Evolutionary conservation across 192 early-diverging fungal genomes (phyloP), one percentile per base, ranked within the genome.

Genomic region (Backusella mclennaniae): DNA sequence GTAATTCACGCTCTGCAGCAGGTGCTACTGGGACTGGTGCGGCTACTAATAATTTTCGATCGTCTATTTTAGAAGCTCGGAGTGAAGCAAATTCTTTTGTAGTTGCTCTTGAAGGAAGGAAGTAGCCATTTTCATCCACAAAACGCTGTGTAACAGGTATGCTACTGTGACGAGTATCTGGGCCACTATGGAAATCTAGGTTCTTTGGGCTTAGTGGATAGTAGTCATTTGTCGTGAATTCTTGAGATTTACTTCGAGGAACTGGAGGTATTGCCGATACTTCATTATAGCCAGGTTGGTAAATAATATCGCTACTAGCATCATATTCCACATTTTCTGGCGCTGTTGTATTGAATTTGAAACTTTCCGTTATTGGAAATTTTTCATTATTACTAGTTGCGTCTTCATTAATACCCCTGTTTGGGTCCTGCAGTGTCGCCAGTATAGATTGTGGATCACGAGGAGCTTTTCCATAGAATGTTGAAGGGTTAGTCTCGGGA

Each of bases 391-490:
- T 38, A 8, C 35, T 17, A 68, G 23, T 29, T 31, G 3, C 26
- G 12, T 63, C 56, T 29, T 1, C 23, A 29, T 63, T 23, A 26
- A 26, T 29, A 63, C 56, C 56, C 21, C 23, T 63, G 2, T 11
- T 63, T 26, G 56, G 1, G 23, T 73, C 31, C 26, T 49, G 67
- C 4, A 83, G 59, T 53, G 79, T 73, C 4, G 74, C 78, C 19
- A 83, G 44, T n/a, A 83, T 67, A 15, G 78, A 74, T 46, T 83
- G 75, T 9, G 82, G 78, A 4, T 72, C 42, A 29, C 73, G 67
- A 5, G 82, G 82, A 35, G 74, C 75, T 35, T 83, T 83, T 15
- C 82, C 82, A 15, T 79, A 76, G 38, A 80, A 83, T 1, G 75
- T 21, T 5, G 69, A 69, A 15, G 78, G 78, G 29, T 69, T 73